Evolutionary conservation across 805 yeast species (phyloP), one percentile per base, ranked within the genome.

Genomic region (Wickerhamiella occidentalis): DNA sequence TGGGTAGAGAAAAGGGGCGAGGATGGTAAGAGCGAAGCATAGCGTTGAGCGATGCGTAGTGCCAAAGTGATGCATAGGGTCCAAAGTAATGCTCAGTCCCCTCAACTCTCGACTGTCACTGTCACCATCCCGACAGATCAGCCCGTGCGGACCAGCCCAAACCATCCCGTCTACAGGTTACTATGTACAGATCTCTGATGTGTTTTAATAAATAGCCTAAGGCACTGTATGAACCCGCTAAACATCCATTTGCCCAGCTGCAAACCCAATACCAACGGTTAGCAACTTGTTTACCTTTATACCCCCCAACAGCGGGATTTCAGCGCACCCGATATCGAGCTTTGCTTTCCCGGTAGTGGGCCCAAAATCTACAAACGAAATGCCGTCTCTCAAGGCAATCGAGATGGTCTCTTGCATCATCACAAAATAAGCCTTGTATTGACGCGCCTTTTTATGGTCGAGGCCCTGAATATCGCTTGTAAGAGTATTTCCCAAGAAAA

Each of bases 1-100:
- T 88, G 96, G 97, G 82, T 82, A 0, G 60, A 66, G n/a, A 53
- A 70, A 0, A 69, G 96, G 57, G 95, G 95, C 1, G 97, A 88
- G 62, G 77, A 68, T 49, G 95, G 94, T 11, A 37, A 9, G n/a
- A n/a, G n/a, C n/a, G n/a, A n/a, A n/a, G n/a, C n/a, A n/a, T n/a
- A n/a, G n/a, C n/a, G n/a, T n/a, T n/a, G n/a, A n/a, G n/a, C n/a
- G n/a, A n/a, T n/a, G n/a, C n/a, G n/a, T n/a, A n/a, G n/a, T n/a
- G n/a, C n/a, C n/a, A n/a, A n/a, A n/a, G n/a, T n/a, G n/a, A n/a
- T n/a, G n/a, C n/a, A n/a, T n/a, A n/a, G n/a, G n/a, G n/a, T n/a
- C n/a, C n/a, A n/a, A n/a, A n/a, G n/a, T n/a, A n/a, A n/a, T n/a
- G n/a, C n/a, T n/a, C n/a, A n/a, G n/a, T n/a, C n/a, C n/a, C n/a